phyloP scores from a whole-genome alignment of 2,329 filamentous ascomycete genomes.

The Botrytis pseudocinerea region DNA sequence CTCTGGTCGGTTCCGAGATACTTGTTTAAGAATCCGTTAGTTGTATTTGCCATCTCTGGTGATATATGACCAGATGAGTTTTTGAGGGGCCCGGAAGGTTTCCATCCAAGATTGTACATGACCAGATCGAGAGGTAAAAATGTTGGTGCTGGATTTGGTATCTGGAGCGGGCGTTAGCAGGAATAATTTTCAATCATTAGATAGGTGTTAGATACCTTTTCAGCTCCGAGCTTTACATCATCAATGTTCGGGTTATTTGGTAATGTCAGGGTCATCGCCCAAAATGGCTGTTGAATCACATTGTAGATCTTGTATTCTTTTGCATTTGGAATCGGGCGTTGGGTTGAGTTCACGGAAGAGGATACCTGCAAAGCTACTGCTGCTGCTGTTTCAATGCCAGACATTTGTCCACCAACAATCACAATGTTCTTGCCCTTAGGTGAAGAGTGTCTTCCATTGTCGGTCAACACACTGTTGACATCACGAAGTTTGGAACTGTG shows the following conservation, averaged over 20 bases:
- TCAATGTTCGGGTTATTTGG: conserved; percentile 35
- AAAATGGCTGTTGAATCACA: conserved; percentile 67
- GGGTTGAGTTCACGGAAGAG: conserved; percentile 57
- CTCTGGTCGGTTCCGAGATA: conserved; percentile 57
- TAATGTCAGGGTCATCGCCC: conserved; percentile 63
- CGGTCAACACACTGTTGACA: conserved; percentile 50
- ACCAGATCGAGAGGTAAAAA: conserved; percentile 74
- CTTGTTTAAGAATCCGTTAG: conserved; percentile 53
- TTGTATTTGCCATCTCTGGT: conserved; percentile 54
- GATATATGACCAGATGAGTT: conserved; percentile 67
- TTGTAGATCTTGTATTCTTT: conserved; percentile 64
- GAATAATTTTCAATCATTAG: background rate
- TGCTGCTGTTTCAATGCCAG: conserved; percentile 74
- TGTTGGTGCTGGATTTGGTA: conserved; percentile 49
- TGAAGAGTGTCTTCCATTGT: conserved; percentile 36
- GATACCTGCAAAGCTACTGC: conserved; percentile 72
- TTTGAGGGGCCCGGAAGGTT: conserved; percentile 56
- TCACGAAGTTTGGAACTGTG: conserved; percentile 70
- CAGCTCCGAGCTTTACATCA: conserved; percentile 30
- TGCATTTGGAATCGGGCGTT: conserved; percentile 45
- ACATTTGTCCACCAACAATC: conserved; percentile 80
- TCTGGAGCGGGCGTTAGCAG: conserved; percentile 41
- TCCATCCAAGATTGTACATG: conserved; percentile 67
- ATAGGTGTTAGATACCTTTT: conserved; percentile 25
- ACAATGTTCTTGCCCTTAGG: conserved; percentile 60